phyloP scores from a whole-genome alignment of 345 rosid species.

The Gynandropsis gynandra region DNA sequence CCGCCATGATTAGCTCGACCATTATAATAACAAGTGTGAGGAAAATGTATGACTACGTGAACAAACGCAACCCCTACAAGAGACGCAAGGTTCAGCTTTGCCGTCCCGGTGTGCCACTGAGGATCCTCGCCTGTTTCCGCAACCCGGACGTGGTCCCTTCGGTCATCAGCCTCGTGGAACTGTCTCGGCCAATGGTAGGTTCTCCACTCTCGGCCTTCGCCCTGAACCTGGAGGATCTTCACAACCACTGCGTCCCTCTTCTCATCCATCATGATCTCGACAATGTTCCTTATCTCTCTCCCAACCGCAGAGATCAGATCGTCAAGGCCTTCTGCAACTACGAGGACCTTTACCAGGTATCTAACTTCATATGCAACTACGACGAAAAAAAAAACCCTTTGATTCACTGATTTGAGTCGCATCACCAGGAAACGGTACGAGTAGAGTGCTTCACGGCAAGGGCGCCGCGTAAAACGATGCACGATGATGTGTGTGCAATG shows the following conservation, averaged over 20 bases:
- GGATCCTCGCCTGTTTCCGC: constrained; percentile 38
- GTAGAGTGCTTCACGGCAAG: constrained; percentile 35
- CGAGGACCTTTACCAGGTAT: constrained; percentile 15
- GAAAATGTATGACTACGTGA: constrained; percentile 29
- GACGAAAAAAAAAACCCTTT: too few relatives aligned
- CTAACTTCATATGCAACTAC: neutral
- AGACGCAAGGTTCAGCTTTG: constrained; percentile 29
- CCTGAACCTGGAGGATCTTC: constrained; percentile 32
- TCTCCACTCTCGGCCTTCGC: constrained; percentile 28
- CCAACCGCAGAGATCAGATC: constrained; percentile 25
- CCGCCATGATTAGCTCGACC: constrained; percentile 22
- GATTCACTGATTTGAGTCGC: too few relatives aligned
- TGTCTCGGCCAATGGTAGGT: constrained; percentile 28
- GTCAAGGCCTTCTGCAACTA: constrained; percentile 27
- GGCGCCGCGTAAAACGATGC: constrained; percentile 35
- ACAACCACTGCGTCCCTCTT: constrained; percentile 18
- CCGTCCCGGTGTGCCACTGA: constrained; percentile 21
- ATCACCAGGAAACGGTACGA: constrained; percentile 21
- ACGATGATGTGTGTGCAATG: constrained; percentile 35
- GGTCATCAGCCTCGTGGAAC: constrained; percentile 28
- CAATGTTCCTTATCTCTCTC: constrained; percentile 19
- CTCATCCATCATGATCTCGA: constrained; percentile 17
- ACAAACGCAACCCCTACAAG: constrained; percentile 35
- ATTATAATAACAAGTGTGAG: constrained; percentile 19
- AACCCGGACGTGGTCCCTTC: constrained; percentile 28